Evolutionary conservation across 208 protist species (phyloP).

Genomic region (Porcisia hertigi): DNA sequence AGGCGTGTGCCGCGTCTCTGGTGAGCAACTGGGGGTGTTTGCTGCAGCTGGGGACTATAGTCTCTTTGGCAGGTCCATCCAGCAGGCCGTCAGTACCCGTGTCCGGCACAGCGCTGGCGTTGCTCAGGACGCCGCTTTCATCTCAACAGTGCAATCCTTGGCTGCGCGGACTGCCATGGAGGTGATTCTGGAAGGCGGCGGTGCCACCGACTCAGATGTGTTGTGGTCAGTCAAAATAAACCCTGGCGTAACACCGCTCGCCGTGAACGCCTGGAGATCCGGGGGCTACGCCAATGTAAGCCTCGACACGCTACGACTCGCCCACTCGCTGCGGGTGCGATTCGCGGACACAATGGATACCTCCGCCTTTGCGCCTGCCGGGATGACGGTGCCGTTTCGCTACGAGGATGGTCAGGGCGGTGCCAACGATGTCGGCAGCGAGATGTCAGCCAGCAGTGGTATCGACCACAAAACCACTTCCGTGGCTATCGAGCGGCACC

Average conservation of each 20-base stretch:
- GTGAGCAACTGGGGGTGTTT: constrained; percentile 13
- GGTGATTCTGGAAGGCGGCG: constrained; percentile 11
- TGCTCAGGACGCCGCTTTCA: constrained; percentile 17
- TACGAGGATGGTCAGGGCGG: neutral
- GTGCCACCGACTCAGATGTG: neutral
- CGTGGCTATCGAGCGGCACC: neutral
- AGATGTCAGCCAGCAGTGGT: neutral
- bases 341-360: constrained; percentile 6
- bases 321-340: constrained; percentile 24
- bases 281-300: constrained; percentile 20
- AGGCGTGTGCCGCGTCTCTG: constrained; percentile 19
- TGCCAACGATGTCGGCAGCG: neutral
- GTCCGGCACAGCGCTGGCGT: constrained; percentile 17
- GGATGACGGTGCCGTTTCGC: constrained; percentile 1
- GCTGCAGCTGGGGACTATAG: constrained; percentile 9
- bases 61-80: constrained; percentile 14
- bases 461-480: neutral
- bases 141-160: constrained; percentile 8
- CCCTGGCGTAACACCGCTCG: constrained; percentile 16
- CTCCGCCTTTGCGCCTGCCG: constrained; percentile 13
- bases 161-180: constrained; percentile 8
- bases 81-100: constrained; percentile 13
- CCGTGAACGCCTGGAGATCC: constrained; percentile 11
- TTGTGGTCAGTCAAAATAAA: constrained; percentile 17
- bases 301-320: constrained; percentile 3